phyloP scores from a whole-genome alignment of 169 alveolate genomes.

The Plasmodium gonderi region DNA sequence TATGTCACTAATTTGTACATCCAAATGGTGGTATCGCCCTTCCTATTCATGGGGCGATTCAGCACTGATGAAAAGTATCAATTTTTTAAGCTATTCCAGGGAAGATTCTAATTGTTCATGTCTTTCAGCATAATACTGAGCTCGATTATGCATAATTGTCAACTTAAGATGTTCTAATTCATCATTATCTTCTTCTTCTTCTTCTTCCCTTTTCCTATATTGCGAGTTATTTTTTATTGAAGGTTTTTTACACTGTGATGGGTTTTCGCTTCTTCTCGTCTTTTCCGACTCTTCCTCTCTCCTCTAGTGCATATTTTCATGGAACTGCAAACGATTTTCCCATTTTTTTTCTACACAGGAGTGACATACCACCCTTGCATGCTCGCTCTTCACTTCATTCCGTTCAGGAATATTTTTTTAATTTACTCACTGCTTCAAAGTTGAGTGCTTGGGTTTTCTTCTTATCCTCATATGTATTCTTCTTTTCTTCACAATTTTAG shows the following conservation, averaged over 20 bases:
- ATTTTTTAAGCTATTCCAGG: background rate
- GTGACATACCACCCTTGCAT: too few species aligned
- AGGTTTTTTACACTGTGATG: too few species aligned
- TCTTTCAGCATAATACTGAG: background rate
- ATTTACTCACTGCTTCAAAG: background rate
- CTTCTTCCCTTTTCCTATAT: background rate
- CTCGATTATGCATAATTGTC: background rate
- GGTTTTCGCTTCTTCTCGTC: too few species aligned
- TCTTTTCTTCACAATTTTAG: background rate
- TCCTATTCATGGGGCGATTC: background rate
- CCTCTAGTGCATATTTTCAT: too few species aligned
- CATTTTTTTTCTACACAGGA: too few species aligned
- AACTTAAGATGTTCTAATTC: background rate
- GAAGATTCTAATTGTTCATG: background rate
- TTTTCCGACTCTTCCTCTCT: too few species aligned
- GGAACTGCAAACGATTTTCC: too few species aligned
- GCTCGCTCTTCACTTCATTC: too few species aligned
- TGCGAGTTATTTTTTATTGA: background rate
- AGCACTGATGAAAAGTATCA: background rate
- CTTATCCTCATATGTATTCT: background rate
- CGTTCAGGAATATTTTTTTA: too few species aligned
- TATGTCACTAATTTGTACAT: too few species aligned
- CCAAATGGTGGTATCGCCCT: background rate
- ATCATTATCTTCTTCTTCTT: too few species aligned
- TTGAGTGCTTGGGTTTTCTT: background rate